phyloP scores from a whole-genome alignment of 768 basidiomycete genomes.

The Tylopilus plumbeoviolaceoides region DNA sequence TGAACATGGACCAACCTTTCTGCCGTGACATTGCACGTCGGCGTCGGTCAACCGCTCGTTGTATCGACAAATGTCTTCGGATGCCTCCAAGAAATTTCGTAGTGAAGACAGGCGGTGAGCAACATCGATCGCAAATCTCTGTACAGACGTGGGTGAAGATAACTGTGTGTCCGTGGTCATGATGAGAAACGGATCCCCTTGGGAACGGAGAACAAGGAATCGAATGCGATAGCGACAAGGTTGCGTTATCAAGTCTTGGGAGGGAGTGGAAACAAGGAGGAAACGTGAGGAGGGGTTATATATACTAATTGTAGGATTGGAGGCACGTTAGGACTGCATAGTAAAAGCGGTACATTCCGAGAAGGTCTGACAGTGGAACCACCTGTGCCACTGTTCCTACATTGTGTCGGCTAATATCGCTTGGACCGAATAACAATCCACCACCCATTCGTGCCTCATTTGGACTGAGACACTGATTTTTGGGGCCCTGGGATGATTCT shows the following conservation, averaged over 20 bases:
- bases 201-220: constrained; percentile 16
- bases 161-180: constrained; percentile 13
- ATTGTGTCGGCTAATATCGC: constrained; percentile 10
- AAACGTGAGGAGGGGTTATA: constrained; percentile 16
- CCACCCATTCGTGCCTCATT: neutral
- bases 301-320: constrained; percentile 24
- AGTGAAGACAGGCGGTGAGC: constrained; percentile 30
- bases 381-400: constrained; percentile 11
- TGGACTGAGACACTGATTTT: neutral
- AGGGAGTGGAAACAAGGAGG: constrained; percentile 9
- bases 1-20: constrained; percentile 21
- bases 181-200: constrained; percentile 14
- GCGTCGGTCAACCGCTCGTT: constrained; percentile 15
- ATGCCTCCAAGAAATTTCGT: constrained; percentile 26
- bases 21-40: constrained; percentile 22
- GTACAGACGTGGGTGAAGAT: constrained; percentile 14
- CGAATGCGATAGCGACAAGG: neutral
- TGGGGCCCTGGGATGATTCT: constrained; percentile 3
- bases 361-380: constrained; percentile 16
- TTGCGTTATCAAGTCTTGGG: constrained; percentile 3
- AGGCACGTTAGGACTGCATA: constrained; percentile 17
- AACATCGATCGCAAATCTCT: constrained; percentile 28
- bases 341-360: constrained; percentile 33
- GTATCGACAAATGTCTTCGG: constrained; percentile 23
- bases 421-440: neutral